A percentile compares a stretch with the other conserved stretches of the same genome.
Conservation (phyloP, 208 protist species). For the Acanthamoeba culbertsoni region DNA sequence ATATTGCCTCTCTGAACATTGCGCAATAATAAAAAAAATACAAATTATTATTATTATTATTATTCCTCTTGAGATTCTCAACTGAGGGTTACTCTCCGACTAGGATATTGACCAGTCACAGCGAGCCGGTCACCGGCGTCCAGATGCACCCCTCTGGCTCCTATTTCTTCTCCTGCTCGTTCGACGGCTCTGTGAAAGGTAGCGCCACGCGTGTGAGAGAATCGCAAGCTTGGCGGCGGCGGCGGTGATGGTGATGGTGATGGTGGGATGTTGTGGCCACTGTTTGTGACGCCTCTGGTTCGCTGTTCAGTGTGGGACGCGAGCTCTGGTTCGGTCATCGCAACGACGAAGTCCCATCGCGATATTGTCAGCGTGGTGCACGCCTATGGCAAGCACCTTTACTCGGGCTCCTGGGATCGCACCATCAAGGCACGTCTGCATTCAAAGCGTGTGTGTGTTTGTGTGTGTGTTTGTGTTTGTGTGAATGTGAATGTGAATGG, state of each 20-base stretch:
- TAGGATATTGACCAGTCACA: background rate
- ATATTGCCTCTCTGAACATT: too few species aligned
- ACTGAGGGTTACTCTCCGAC: too few species aligned
- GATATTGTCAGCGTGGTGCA: background rate
- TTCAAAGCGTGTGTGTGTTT: too few species aligned
- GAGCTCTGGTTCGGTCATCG: background rate
- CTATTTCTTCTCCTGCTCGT: background rate
- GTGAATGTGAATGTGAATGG: background rate
- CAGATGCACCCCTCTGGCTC: background rate
- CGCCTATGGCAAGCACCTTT: background rate
- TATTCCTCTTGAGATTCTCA: too few species aligned
- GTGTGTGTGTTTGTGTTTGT: too few species aligned
- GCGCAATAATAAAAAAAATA: background rate
- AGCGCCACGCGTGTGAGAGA: background rate
- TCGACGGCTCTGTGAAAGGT: background rate
- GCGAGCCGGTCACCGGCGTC: background rate
- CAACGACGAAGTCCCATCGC: background rate
- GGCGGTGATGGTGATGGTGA: too few species aligned
- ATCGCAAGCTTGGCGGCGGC: background rate
- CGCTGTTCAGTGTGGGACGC: conserved; percentile 21
- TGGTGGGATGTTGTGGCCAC: too few species aligned
- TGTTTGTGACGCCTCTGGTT: too few species aligned
- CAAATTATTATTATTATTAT: too few species aligned
- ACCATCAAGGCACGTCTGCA: background rate
- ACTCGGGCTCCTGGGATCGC: conserved; percentile 7